Conservation (phyloP, 2,329 filamentous ascomycete species). For the Aphanoascus verrucosus region DNA sequence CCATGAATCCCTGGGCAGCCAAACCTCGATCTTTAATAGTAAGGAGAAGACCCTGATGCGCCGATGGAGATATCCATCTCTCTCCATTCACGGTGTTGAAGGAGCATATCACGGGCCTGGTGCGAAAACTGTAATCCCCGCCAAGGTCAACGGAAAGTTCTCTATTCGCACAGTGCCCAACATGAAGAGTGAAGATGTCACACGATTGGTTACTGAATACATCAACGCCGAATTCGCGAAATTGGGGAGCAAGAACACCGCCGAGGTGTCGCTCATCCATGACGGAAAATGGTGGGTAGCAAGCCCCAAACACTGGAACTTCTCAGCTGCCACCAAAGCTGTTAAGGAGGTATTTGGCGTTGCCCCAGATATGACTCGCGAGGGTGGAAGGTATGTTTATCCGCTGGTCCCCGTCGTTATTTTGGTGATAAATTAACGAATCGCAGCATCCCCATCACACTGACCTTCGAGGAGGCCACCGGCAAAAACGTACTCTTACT, state of each 20-base stretch:
- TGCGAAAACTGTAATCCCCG: constrained; percentile 96
- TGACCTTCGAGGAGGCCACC: constrained; percentile 95
- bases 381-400: constrained; percentile 66
- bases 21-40: constrained; percentile 74
- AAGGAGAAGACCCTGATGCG: constrained; percentile 93
- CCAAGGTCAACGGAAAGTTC: constrained; percentile 97
- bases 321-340: constrained; percentile 87
- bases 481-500: constrained; percentile 94
- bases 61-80: constrained; percentile 86
- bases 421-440: constrained; percentile 17
- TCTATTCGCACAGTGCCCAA: constrained; percentile 94
- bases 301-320: constrained; percentile 98
- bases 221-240: constrained; percentile 76
- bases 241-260: constrained; percentile 81
- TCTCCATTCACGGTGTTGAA: constrained; percentile 90
- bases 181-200: constrained; percentile 89
- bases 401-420: background rate
- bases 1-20: constrained; percentile 79
- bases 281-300: constrained; percentile 98
- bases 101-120: constrained; percentile 88
- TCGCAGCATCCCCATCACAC: constrained; percentile 78
- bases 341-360: constrained; percentile 90
- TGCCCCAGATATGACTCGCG: constrained; percentile 86
- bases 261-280: constrained; percentile 74
- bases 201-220: constrained; percentile 71